Conservation (phyloP, 2,329 filamentous ascomycete species). For the Xylariales sp. region DNA sequence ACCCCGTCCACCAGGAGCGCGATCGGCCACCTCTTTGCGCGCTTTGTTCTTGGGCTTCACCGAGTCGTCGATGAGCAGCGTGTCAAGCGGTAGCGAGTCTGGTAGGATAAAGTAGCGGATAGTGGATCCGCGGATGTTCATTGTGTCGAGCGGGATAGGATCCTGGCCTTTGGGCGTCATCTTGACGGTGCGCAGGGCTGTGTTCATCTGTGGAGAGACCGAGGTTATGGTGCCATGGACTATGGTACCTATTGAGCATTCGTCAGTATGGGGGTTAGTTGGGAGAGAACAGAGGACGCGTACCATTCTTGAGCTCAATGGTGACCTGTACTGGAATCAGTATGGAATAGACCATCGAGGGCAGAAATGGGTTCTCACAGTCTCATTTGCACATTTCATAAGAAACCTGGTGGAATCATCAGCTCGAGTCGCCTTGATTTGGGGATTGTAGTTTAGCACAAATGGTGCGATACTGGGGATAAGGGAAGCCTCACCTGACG, state of each 20-base stretch:
- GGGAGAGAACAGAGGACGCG: constrained; percentile 18
- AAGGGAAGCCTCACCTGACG: constrained; percentile 67
- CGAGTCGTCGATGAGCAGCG: constrained; percentile 89
- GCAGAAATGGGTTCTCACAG: no score
- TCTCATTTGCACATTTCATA: constrained; percentile 99
- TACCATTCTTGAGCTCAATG: constrained; percentile 97
- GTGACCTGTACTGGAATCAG: no score
- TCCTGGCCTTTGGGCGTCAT: constrained; percentile 90
- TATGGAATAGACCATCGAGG: no score
- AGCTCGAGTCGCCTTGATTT: constrained; percentile 24
- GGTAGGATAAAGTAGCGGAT: constrained; percentile 97
- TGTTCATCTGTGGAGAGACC: constrained; percentile 98
- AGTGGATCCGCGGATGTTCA: constrained; percentile 94
- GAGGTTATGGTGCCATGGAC: constrained; percentile 95
- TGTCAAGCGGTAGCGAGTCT: constrained; percentile 91
- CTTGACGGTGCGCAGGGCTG: constrained; percentile 88
- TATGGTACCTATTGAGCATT: constrained; percentile 66
- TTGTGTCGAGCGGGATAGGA: constrained; percentile 82
- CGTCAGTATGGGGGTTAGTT: no score
- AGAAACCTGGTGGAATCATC: constrained; percentile 65
- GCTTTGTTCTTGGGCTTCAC: constrained; percentile 99
- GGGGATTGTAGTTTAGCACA: constrained; percentile 37
- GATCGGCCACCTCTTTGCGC: constrained; percentile 73
- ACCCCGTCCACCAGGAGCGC: constrained; percentile 50
- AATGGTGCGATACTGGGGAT: constrained; percentile 30